Base-by-base conservation (phyloP, 192 early-diverging fungal species). In the Dispira parvispora region DNA sequence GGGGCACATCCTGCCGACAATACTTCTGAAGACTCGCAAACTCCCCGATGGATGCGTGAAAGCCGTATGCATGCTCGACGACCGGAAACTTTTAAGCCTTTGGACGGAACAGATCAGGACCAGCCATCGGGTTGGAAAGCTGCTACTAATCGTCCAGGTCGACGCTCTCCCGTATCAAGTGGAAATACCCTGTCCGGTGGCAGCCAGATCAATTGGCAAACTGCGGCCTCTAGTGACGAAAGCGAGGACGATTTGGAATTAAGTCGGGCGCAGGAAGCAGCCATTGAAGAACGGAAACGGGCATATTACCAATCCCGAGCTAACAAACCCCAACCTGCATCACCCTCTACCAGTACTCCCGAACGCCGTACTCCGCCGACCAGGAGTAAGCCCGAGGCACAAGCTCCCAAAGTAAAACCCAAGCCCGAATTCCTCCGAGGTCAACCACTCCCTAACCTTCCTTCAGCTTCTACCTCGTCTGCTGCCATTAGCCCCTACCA, bases 391-490 rank as follows among this genome's bases (percentile, higher is more conserved):
- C 9, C 23, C 8, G 23, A 28, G 27, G 18, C 5, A 26, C 14
- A 44, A 18, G 11, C 42, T 4, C 32, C 28, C 28, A 45, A 64
- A 20, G 14, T 43, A 14, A 28, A 12, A 50, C 61, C 4, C 42
- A 63, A 8, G 26, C 62, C 18, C 45, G 49, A 16, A 43, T 60
- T 23, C 44, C 68, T 13, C 38, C 56, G 11, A 42, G 47, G 57
- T 62, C 44, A 27, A 55, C 43, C 49, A 12, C 11, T 43, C 43
- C 43, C 26, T 3, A 14, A 46, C 61, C 53, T 18, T n/a, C 1
- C 42, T 13, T 65, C 68, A 14, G 8, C 69, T 46, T 42, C 64
- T 64, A 27, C 67, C 67, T 42, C 69, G 67, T 32, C 69, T 68
- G 46, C 38, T 12, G 20, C 58, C 43, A 11, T 16, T 12, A 45